A percentile compares a stretch with the other conserved stretches of the same genome.
Evolutionary conservation across 352 stramenopile species (phyloP).

Genomic region (Blastocystis sp.): DNA sequence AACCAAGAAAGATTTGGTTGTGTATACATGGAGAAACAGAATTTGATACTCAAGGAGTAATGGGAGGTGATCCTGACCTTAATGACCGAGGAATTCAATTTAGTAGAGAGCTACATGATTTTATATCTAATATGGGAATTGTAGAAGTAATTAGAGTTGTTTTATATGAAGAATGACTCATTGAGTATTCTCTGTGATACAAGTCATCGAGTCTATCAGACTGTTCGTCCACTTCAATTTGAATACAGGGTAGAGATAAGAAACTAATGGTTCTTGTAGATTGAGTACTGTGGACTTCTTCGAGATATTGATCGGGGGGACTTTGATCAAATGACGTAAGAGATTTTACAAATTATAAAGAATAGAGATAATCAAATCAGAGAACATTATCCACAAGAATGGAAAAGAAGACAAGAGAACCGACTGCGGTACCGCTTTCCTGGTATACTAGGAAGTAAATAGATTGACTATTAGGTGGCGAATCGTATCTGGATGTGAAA

Average conservation of each 20-base stretch:
- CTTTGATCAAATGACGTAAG: slow-evolving; percentile 80
- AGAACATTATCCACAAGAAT: slow-evolving; percentile 82
- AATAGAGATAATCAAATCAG: slow-evolving; percentile 77
- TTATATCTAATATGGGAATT: slow-evolving; percentile 79
- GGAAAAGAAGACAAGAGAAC: slow-evolving; percentile 78
- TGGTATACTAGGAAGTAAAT: not conserved
- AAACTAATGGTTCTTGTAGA: not conserved
- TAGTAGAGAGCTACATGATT: slow-evolving; percentile 78
- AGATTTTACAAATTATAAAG: not conserved
- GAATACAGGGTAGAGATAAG: slow-evolving; percentile 68
- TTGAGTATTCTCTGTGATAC: slow-evolving; percentile 67
- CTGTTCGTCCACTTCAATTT: slow-evolving; percentile 35
- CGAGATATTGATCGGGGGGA: slow-evolving; percentile 85
- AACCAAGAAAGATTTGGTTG: slow-evolving; percentile 83
- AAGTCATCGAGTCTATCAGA: slow-evolving; percentile 45
- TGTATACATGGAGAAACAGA: slow-evolving; percentile 80
- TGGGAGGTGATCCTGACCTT: slow-evolving; percentile 74
- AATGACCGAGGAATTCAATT: slow-evolving; percentile 80
- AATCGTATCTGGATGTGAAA: slow-evolving; percentile 89
- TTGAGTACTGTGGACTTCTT: slow-evolving; percentile 80
- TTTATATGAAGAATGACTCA: not conserved
- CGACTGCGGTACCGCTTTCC: slow-evolving; percentile 85
- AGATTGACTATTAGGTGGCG: slow-evolving; percentile 73
- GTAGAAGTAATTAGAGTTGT: slow-evolving; percentile 62
- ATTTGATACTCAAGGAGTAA: slow-evolving; percentile 77